A percentile compares a stretch with the other conserved stretches of the same genome.
Conservation (phyloP, 768 basidiomycete genomes). For the Wakefieldia striispora region DNA sequence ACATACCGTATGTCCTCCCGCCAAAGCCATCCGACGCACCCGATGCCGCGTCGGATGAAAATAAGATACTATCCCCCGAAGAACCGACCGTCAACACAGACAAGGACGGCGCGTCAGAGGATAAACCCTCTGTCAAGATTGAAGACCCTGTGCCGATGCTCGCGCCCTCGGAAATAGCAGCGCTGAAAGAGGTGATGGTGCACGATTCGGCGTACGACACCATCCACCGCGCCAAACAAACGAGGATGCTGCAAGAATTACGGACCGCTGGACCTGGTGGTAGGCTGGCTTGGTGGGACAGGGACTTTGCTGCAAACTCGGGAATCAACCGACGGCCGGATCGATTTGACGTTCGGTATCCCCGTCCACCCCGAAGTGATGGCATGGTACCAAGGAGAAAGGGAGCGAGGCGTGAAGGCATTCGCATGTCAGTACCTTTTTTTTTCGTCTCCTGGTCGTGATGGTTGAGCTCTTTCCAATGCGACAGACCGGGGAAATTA, state of each 20-base stretch:
- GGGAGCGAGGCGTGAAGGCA: conserved; percentile 59
- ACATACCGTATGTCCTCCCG: conserved; percentile 23
- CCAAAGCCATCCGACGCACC: conserved; percentile 17
- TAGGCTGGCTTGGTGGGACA: conserved; percentile 62
- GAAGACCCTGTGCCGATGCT: conserved; percentile 29
- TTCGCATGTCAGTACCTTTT: conserved; percentile 65
- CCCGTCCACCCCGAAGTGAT: conserved; percentile 41
- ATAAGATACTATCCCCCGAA: conserved; percentile 20
- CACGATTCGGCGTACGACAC: conserved; percentile 47
- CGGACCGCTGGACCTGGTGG: conserved; percentile 42
- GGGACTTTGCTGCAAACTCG: conserved; percentile 40
- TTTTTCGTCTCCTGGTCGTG: background rate
- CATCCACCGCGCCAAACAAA: conserved; percentile 47
- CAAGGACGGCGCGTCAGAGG: conserved; percentile 19
- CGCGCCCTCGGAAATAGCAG: conserved; percentile 30
- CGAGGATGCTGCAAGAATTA: conserved; percentile 51
- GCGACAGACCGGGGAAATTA: conserved; percentile 57
- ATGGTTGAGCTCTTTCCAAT: background rate
- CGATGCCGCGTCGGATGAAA: conserved; percentile 20
- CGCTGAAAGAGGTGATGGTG: conserved; percentile 36
- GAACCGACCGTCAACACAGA: conserved; percentile 11
- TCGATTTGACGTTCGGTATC: conserved; percentile 56
- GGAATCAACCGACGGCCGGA: conserved; percentile 29
- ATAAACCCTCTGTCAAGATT: conserved; percentile 11
- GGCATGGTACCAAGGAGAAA: conserved; percentile 44